Conservation (phyloP, 2,329 filamentous ascomycete genomes). For the Diaporthe batatas region DNA sequence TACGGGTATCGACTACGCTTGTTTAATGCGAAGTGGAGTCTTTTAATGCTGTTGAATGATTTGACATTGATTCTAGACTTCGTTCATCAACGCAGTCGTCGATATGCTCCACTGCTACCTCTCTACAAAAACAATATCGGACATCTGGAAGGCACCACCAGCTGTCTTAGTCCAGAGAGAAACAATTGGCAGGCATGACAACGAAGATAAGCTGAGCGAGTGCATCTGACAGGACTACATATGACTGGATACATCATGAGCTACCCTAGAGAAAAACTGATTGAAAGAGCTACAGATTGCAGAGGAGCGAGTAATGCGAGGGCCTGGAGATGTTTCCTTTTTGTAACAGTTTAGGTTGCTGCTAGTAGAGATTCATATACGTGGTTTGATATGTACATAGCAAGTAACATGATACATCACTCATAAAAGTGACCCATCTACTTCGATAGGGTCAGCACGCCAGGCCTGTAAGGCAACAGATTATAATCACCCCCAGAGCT, state of each 20-base stretch:
- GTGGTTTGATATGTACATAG: not conserved
- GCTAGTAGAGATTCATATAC: not conserved
- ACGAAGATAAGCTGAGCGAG: not conserved
- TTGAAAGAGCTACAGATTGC: not conserved
- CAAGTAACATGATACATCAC: not conserved
- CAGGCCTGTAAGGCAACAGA: slow-evolving; percentile 66
- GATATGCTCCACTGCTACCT: not conserved
- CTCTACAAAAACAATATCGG: not conserved
- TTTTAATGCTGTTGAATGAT: not conserved
- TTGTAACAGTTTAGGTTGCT: not conserved
- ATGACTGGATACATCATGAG: not conserved
- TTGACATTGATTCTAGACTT: not conserved
- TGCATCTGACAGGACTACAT: not conserved
- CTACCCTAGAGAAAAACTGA: not conserved
- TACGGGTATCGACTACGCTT: too few species aligned
- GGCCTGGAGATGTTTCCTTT: not conserved
- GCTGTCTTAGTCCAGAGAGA: not conserved
- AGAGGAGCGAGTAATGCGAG: not conserved
- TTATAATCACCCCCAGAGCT: slow-evolving; percentile 61
- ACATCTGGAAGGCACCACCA: not conserved
- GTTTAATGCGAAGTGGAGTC: too few species aligned
- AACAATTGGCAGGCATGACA: not conserved
- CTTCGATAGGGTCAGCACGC: slow-evolving; percentile 62
- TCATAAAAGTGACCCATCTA: not conserved
- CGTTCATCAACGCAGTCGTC: not conserved